Base-by-base conservation (phyloP, 257 asterid genomes). In the Plantago major region DNA sequence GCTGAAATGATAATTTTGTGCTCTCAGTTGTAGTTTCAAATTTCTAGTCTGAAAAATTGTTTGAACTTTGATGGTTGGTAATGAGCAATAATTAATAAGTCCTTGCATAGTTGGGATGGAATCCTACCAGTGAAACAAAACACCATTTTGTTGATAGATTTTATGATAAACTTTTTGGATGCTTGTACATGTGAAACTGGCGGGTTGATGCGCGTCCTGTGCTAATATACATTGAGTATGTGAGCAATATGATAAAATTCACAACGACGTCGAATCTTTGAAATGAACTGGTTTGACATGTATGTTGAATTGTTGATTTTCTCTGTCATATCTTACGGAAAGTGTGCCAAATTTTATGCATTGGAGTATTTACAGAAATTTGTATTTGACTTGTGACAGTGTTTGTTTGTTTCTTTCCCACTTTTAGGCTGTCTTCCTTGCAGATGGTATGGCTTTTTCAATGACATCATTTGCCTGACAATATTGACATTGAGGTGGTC, bases 401-500 rank as follows among this genome's bases (percentile, higher is more conserved):
- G 16, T 19, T 57, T 28, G 26, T 46, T 15, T 46, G n/a, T 37
- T 53, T 53, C 33, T 3, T 18, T 44, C 57, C 38, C 15, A 42
- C 13, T 46, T 17, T 12, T 37, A 12, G 56, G 66, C 33, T 16
- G 43, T 57, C 16, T 65, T 37, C 40, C 40, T 9, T 30, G 28
- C 44, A 55, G 62, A 50, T 53, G 68, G 33, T 55, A 22, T 18
- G 30, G 56, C 42, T 58, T 42, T 22, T 60, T 60, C 37, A 17
- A 45, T 66, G 60, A 66, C 62, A 30, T 71, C 62, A 42, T 60
- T 65, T 44, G 49, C 54, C 54, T 51, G 62, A 70, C 58, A 73
- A 71, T 61, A 79, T 84, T 84, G 78, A 66, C 53, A 61, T 53
- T 72, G 69, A 78, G 60, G 78, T 76, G 71, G 63, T 70, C 65